Conservation (phyloP, 495 filamentous ascomycete genomes). For the Aspergillus haitiensis region DNA sequence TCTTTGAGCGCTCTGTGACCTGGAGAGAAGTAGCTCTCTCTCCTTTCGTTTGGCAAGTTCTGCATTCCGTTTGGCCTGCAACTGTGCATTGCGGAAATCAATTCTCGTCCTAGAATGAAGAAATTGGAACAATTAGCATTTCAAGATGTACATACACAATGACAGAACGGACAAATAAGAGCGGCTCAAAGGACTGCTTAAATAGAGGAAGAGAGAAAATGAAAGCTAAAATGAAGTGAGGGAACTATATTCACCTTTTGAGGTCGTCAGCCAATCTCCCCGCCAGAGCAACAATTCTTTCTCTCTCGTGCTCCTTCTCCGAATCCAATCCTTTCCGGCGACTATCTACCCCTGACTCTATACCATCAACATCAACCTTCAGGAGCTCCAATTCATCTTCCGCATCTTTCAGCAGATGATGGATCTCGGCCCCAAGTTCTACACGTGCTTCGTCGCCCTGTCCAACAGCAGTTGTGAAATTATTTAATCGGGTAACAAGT, state of each 20-base stretch:
- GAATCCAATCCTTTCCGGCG: constrained; percentile 41
- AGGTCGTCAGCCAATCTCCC: constrained; percentile 66
- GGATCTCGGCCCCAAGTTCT: constrained; percentile 83
- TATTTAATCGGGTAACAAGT: constrained; percentile 73
- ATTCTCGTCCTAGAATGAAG: constrained; percentile 52
- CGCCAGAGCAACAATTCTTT: constrained; percentile 62
- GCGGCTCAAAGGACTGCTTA: constrained; percentile 16
- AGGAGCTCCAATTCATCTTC: constrained; percentile 86
- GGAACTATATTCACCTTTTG: constrained; percentile 50
- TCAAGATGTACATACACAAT: not conserved
- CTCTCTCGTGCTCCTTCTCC: constrained; percentile 55
- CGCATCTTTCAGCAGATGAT: constrained; percentile 74
- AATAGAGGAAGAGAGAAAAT: not conserved
- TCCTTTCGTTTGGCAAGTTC: constrained; percentile 71
- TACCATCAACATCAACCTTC: constrained; percentile 72
- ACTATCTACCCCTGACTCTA: constrained; percentile 47
- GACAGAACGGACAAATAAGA: too few species aligned
- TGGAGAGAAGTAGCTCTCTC: constrained; percentile 71
- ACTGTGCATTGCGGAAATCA: constrained; percentile 81
- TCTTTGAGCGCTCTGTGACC: constrained; percentile 39
- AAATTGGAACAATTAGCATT: not conserved
- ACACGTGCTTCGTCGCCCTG: constrained; percentile 63
- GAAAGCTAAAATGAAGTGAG: not conserved
- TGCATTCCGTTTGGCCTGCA: constrained; percentile 75
- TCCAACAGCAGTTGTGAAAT: constrained; percentile 61